These are phyloP conservation scores for Aciculosporium take DNA, from an alignment of 2,329 filamentous ascomycete genomes.

Conservation along the genomic window DNA sequence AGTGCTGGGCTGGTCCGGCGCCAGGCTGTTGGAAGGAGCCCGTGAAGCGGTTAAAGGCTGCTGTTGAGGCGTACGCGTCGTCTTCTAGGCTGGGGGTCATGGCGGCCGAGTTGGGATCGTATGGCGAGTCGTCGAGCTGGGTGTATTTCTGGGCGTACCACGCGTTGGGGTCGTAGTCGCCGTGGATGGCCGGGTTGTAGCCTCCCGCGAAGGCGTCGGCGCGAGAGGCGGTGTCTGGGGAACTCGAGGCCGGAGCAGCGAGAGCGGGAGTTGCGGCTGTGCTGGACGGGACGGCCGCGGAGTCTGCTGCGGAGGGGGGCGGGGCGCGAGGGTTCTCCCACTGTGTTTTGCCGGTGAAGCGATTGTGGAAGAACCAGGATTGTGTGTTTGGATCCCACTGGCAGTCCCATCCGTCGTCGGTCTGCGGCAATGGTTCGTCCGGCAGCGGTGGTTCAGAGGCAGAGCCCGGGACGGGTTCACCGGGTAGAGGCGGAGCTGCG, in stretches of 20 bases:
- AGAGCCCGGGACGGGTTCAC: slow-evolving; percentile 14
- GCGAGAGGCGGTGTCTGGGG: slow-evolving; percentile 19
- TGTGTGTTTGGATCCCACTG: slow-evolving; percentile 57
- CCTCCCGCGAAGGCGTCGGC: slow-evolving; percentile 43
- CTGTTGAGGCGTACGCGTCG: slow-evolving; percentile 50
- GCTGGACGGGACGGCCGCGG: slow-evolving; percentile 14
- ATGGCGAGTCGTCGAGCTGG: slow-evolving; percentile 19
- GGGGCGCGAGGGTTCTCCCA: slow-evolving; percentile 78
- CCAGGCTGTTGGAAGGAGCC: slow-evolving; percentile 62
- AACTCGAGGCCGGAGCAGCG: slow-evolving; percentile 11
- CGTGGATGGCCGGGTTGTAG: slow-evolving; percentile 93
- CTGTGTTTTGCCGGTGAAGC: slow-evolving; percentile 58
- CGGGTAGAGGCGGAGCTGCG: slow-evolving; percentile 20
- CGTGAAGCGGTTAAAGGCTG: slow-evolving; percentile 82
- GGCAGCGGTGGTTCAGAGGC: slow-evolving; percentile 26
- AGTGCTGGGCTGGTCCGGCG: slow-evolving; percentile 59
- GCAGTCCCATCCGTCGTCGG: slow-evolving; percentile 66
- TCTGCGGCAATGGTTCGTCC: slow-evolving; percentile 28
- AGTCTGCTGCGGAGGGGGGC: background rate
- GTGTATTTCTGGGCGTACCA: slow-evolving; percentile 62
- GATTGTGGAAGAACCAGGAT: slow-evolving; percentile 75
- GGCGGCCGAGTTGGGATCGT: too few relatives aligned
- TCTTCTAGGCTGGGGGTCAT: slow-evolving; percentile 22
- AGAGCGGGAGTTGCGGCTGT: slow-evolving; percentile 17
- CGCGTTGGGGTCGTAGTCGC: slow-evolving; percentile 91